Base-by-base conservation (phyloP, 2,329 filamentous ascomycete genomes). In the Trichoderma lentiforme region DNA sequence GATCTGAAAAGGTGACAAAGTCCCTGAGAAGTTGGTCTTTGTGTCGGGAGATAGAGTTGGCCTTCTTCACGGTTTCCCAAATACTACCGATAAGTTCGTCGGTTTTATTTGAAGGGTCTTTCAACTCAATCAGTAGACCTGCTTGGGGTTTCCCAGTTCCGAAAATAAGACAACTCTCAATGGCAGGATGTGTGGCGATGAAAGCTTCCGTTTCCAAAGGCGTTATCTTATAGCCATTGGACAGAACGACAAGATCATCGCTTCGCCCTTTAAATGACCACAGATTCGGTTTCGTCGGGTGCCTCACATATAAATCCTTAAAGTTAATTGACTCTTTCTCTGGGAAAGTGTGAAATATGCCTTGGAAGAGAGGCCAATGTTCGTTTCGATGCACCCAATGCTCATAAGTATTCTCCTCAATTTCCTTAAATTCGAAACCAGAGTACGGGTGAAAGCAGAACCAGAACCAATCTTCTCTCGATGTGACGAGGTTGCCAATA, bases 11-110 rank as follows among this genome's bases (percentile, higher is more conserved):
- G 0, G 81, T 77, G 34, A 87, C 80, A 68, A 81, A 83, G 32
- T 81, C 79, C 72, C 80, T 82, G 65, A 79, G 79, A 1, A 88
- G 76, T 47, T 83, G 81, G 3, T 80, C 82, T 74, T 85, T 83
- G 14, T 81, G 80, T 0, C 81, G 80, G 14, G 81, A 80, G 0
- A 76, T 72, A 3, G 77, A 74, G 58, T 87, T 87, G 0, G 84
- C 84, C 28, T 78, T 74, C 66, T 86, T 79, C 0, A 88, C 79
- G 0, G 75, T 77, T 0, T 80, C 77, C 85, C 85, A 87, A 5
- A 88, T 81, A 56, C 79, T 79, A 6, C 86, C 81, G 3, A 86
- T 72, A 2, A 83, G 73, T 7, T 74, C 74, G 0, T 79, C 73
- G 3, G 58, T 74, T 12, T 74, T 77, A 5, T 24, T 30, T 0